These are phyloP conservation scores for Globisporangium camurandrum DNA, from an alignment of 352 stramenopile genomes.

Conservation along the genomic window DNA sequence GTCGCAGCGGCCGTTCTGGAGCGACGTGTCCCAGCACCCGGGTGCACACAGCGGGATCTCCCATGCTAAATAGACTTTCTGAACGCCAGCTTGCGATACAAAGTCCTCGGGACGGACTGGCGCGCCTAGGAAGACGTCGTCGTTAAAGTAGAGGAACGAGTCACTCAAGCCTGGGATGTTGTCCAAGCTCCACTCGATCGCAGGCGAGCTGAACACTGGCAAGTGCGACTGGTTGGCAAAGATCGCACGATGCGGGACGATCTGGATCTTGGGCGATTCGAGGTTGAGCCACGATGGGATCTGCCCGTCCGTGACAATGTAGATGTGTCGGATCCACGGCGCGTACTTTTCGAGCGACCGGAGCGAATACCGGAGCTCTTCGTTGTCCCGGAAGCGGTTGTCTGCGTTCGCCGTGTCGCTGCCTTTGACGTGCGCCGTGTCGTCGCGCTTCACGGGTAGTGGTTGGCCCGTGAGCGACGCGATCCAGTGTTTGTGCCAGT, in stretches of 20 bases:
- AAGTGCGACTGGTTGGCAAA: conserved; percentile 86
- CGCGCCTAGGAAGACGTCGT: conserved; percentile 92
- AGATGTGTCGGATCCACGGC: conserved; percentile 92
- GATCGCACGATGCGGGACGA: conserved; percentile 89
- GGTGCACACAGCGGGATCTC: conserved; percentile 86
- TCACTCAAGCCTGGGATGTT: conserved; percentile 89
- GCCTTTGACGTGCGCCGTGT: conserved; percentile 40
- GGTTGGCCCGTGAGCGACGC: conserved; percentile 73
- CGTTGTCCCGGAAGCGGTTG: conserved; percentile 93
- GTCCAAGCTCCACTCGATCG: conserved; percentile 93
- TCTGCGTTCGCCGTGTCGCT: conserved; percentile 68
- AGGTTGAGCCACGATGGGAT: conserved; percentile 92
- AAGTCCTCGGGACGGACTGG: conserved; percentile 89
- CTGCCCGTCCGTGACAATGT: conserved; percentile 92
- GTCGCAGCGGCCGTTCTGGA: conserved; percentile 87
- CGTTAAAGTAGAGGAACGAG: conserved; percentile 96
- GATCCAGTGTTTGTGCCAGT: conserved; percentile 87
- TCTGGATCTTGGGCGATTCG: conserved; percentile 60
- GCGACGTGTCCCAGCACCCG: conserved; percentile 61
- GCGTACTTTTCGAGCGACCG: conserved; percentile 93
- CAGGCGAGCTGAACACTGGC: conserved; percentile 91
- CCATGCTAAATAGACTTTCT: conserved; percentile 92
- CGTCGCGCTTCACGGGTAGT: conserved; percentile 45
- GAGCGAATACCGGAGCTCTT: conserved; percentile 90
- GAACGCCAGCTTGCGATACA: conserved; percentile 71